Conservation (phyloP, 2,329 filamentous ascomycete genomes). For the Claviceps quebecensis region DNA sequence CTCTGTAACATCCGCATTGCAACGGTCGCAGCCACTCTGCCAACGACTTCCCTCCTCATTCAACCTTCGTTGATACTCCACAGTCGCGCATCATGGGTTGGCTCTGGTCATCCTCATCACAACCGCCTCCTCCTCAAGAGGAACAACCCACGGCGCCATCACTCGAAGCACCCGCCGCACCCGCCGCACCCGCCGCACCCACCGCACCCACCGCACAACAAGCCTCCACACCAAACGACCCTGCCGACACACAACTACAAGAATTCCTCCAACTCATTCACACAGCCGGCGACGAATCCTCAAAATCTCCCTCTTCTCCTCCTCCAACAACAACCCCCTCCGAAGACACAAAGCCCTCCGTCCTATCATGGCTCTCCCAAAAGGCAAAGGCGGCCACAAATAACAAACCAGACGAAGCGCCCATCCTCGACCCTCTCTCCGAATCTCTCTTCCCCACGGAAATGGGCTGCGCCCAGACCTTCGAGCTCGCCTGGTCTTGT, state of each 20-base stretch:
- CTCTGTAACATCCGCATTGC: too few species aligned
- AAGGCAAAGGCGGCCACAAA: slow-evolving; percentile 15
- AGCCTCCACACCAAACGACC: slow-evolving; percentile 13
- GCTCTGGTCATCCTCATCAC: slow-evolving; percentile 37
- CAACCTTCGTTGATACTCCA: background rate
- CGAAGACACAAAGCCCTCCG: slow-evolving; percentile 18
- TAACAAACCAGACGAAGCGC: slow-evolving; percentile 10
- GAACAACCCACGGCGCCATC: slow-evolving; percentile 11
- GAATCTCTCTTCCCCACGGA: slow-evolving; percentile 61
- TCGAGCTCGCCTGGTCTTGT: slow-evolving; percentile 91
- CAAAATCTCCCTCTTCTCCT: slow-evolving; percentile 10
- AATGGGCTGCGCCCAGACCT: slow-evolving; percentile 82
- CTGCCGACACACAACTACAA: slow-evolving; percentile 36
- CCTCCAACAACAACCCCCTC: slow-evolving; percentile 11
- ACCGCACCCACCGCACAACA: slow-evolving; percentile 7
- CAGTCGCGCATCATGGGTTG: slow-evolving; percentile 38
- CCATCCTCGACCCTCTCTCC: slow-evolving; percentile 33
- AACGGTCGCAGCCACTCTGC: too few species aligned
- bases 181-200: slow-evolving; percentile 8
- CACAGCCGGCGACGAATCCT: slow-evolving; percentile 12
- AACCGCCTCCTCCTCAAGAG: slow-evolving; percentile 12
- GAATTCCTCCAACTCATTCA: slow-evolving; percentile 38
- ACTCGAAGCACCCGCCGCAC: too few species aligned
- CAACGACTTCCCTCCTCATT: too few species aligned
- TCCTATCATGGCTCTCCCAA: slow-evolving; percentile 22